These are phyloP conservation scores for Lentinula raphanica DNA, from an alignment of 768 basidiomycete genomes.

Conservation along the genomic window DNA sequence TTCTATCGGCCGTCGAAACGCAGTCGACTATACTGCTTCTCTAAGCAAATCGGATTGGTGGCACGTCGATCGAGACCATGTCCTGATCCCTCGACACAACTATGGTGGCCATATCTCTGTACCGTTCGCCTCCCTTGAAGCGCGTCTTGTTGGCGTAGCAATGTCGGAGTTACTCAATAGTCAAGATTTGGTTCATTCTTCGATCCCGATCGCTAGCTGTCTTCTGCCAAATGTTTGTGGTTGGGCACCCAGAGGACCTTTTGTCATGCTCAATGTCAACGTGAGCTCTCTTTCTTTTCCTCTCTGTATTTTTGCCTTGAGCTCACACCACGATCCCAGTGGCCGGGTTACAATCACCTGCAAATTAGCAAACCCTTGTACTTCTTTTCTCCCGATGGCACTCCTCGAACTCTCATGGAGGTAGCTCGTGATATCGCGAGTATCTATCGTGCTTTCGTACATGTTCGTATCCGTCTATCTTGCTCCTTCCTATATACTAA, in stretches of 20 bases:
- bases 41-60: conserved; percentile 3
- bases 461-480: background rate
- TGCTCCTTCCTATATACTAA: background rate
- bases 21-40: background rate
- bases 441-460: background rate
- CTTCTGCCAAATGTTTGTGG: background rate
- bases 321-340: background rate
- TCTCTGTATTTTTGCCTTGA: background rate
- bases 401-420: background rate
- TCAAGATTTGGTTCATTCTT: background rate
- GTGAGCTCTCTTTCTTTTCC: background rate
- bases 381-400: background rate
- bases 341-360: conserved; percentile 1
- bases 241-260: background rate
- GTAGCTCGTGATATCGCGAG: background rate
- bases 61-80: background rate
- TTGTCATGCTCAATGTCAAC: background rate
- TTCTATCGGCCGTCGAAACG: background rate
- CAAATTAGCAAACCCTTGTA: background rate
- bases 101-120: background rate
- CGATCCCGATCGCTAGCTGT: background rate
- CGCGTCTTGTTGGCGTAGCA: background rate
- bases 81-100: background rate
- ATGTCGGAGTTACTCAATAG: background rate
- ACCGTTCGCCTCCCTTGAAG: background rate